Conservation (phyloP, 1,284 basidiomycete species). For the Cutaneotrichosporon sp. region DNA sequence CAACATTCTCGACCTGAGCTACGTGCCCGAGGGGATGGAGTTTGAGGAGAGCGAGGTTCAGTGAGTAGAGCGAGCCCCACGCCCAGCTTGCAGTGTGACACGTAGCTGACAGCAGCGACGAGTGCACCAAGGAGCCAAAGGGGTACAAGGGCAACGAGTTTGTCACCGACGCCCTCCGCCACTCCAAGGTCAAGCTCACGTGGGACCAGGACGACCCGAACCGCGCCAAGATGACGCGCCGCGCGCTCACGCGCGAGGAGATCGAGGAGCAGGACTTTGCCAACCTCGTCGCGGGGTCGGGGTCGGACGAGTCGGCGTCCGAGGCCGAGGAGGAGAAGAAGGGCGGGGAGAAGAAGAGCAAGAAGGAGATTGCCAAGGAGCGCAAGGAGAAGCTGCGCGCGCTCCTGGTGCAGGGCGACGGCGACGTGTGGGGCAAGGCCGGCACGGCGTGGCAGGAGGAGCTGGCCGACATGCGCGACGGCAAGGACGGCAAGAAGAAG, state of each 20-base stretch:
- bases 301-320: conserved; percentile 54
- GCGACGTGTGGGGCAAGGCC: conserved; percentile 69
- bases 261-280: conserved; percentile 87
- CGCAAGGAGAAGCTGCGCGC: conserved; percentile 66
- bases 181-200: conserved; percentile 96
- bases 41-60: conserved; percentile 75
- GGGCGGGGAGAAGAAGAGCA: conserved; percentile 42
- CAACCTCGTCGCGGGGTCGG: conserved; percentile 76
- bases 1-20: conserved; percentile 93
- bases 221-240: conserved; percentile 75
- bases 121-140: conserved; percentile 68
- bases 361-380: conserved; percentile 54
- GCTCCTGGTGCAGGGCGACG: conserved; percentile 63
- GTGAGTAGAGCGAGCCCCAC: conserved; percentile 55
- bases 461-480: conserved; percentile 53
- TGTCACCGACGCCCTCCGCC: conserved; percentile 93
- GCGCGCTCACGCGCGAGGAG: conserved; percentile 74
- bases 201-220: conserved; percentile 99
- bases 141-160: conserved; percentile 88
- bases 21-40: conserved; percentile 87
- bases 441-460: conserved; percentile 35
- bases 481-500: conserved; percentile 41
- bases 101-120: conserved; percentile 63
- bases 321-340: conserved; percentile 52
- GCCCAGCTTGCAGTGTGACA: too few relatives aligned